Conservation (phyloP, 768 basidiomycete species). For the Pleurotus salmoneostramineus region DNA sequence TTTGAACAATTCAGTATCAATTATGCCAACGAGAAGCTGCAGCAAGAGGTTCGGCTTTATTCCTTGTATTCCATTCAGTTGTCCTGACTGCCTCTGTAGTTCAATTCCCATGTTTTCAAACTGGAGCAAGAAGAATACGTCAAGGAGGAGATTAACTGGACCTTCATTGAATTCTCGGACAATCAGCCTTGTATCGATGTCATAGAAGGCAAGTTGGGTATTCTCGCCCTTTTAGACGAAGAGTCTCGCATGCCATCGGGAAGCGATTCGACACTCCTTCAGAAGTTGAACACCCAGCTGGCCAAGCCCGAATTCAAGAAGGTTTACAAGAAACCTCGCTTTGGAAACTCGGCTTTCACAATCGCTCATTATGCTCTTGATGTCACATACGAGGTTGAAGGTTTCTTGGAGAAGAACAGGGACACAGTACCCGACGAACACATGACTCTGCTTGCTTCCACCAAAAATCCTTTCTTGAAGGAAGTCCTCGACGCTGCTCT, state of each 20-base stretch:
- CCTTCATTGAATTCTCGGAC: conserved; percentile 98
- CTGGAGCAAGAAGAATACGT: conserved; percentile 99
- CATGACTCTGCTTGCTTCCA: conserved; percentile 78
- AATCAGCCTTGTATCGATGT: conserved; percentile 99
- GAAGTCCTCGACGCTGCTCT: conserved; percentile 93
- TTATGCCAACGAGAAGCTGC: conserved; percentile 97
- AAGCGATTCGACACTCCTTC: conserved; percentile 87
- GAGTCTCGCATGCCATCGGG: conserved; percentile 96
- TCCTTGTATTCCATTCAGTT: background rate
- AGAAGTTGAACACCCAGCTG: conserved; percentile 87
- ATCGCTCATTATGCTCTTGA: conserved; percentile 98
- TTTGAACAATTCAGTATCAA: conserved; percentile 99
- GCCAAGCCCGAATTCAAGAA: conserved; percentile 79
- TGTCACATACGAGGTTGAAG: conserved; percentile 97
- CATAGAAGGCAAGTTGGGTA: conserved; percentile 95
- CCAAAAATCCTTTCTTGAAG: conserved; percentile 90
- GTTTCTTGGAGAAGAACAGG: conserved; percentile 97
- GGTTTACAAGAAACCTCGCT: conserved; percentile 98
- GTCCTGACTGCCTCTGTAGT: conserved; percentile 41
- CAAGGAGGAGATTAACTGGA: conserved; percentile 98
- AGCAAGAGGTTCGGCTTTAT: conserved; percentile 77
- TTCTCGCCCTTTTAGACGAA: conserved; percentile 92
- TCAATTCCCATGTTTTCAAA: conserved; percentile 99
- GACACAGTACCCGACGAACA: conserved; percentile 99
- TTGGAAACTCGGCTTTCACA: conserved; percentile 95